Evolutionary conservation across 176 grass and related monocot species (phyloP), one percentile per base, ranked within the genome.

Genomic region (Avena atlantica): DNA sequence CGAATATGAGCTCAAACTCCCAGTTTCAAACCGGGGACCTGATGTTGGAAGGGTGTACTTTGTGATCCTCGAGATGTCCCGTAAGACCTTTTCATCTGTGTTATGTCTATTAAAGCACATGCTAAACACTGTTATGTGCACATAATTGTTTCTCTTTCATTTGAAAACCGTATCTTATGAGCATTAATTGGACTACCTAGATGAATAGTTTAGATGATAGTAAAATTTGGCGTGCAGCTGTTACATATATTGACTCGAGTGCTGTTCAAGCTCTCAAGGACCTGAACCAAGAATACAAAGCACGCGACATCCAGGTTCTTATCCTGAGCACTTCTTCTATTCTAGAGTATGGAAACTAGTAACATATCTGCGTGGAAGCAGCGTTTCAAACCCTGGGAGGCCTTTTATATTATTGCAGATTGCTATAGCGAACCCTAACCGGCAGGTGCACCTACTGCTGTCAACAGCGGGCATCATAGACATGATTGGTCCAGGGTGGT

Each of bases 261-360:
- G 96, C 96, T 76, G 91, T 94, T 98, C 93, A 98, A 91, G 93
- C 93, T 88, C 86, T 98, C 24, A 98, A 95, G 76, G 96, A 98
- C 78, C 86, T 98, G 79, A 74, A 98, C 85, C 93, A 98, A 70
- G 96, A 98, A 44, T 98, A 98, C 81, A 73, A 81, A 85, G 85
- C 87, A 31, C 93, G 96, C 8, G 62, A 78, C 23, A 98, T 98
- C 72, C 93, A 98, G 96, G 96, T 98, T 81, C 4, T 74, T 75
- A 14, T 10, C 62, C 47, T 48, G n/a, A 20, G 31, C 52, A 81
- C 71, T 59, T 45, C 25, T 66, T 49, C 16, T 74, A 59, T 58
- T 75, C 71, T 64, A 61, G 4, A 21, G 8, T 66, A 0, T 71
- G 59, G 52, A 79, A 88, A 84, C 0, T 48, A 42, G 40, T 79